These are phyloP conservation scores for Globisporangium canariense DNA, from an alignment of 352 stramenopile genomes.

Conservation along the genomic window DNA sequence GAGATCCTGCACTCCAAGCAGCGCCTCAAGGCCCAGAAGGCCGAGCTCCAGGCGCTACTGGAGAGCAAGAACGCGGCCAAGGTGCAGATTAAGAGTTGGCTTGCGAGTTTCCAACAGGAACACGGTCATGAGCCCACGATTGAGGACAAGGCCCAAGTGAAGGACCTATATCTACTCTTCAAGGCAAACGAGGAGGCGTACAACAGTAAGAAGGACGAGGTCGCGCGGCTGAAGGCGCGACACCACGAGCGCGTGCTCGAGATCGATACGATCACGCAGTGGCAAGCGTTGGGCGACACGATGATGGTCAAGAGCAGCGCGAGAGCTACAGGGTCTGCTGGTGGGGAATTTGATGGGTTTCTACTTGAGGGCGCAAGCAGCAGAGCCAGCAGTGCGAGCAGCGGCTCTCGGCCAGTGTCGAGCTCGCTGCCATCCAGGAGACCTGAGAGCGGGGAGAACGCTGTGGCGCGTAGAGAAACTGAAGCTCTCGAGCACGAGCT, in stretches of 20 bases:
- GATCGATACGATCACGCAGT: conserved; percentile 49
- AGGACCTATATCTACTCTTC: conserved; percentile 73
- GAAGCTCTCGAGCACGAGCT: conserved; percentile 31
- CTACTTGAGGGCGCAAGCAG: background rate
- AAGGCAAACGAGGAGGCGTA: conserved; percentile 63
- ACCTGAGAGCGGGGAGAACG: background rate
- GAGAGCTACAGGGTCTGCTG: background rate
- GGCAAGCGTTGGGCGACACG: conserved; percentile 33
- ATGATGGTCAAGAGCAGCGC: conserved; percentile 18
- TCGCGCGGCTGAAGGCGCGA: conserved; percentile 35
- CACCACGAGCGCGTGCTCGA: conserved; percentile 46
- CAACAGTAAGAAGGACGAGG: conserved; percentile 35
- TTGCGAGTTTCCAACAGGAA: conserved; percentile 46
- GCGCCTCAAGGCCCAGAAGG: conserved; percentile 31
- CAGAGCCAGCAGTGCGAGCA: conserved; percentile 5
- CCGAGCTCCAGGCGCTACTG: conserved; percentile 26
- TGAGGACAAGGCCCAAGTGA: conserved; percentile 78
- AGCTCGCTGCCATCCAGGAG: conserved; percentile 1
- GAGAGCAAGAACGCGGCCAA: conserved; percentile 56
- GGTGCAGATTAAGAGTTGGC: conserved; percentile 58
- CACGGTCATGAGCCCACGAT: conserved; percentile 55
- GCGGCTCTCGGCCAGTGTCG: conserved; percentile 8
- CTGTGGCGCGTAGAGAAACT: background rate
- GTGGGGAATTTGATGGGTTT: background rate
- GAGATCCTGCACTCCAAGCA: conserved; percentile 47